phyloP scores from a whole-genome alignment of 352 stramenopile genomes.

The Phytopythium oedochilum region DNA sequence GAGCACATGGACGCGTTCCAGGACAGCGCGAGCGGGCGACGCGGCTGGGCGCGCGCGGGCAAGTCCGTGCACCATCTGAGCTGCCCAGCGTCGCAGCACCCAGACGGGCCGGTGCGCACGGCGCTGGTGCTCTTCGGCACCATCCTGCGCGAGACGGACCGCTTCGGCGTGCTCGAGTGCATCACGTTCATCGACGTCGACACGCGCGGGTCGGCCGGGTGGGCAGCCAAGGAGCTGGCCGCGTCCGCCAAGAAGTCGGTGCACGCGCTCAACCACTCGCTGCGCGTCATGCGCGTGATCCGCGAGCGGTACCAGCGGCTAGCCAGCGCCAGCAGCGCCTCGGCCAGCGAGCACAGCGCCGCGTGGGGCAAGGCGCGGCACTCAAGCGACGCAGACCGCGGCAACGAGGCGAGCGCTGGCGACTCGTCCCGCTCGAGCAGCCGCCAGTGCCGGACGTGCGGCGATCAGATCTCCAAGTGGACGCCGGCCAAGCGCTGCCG shows the following conservation, averaged over 20 bases:
- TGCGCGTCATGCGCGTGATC: slow-evolving; percentile 48
- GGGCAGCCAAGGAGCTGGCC: slow-evolving; percentile 43
- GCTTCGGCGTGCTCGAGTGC: slow-evolving; percentile 46
- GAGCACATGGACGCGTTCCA: slow-evolving; percentile 72
- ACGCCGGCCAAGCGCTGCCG: slow-evolving; percentile 52
- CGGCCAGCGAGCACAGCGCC: slow-evolving; percentile 6
- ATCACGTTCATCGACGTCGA: slow-evolving; percentile 56
- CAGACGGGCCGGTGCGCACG: slow-evolving; percentile 44
- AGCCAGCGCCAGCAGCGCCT: slow-evolving; percentile 4
- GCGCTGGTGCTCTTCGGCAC: slow-evolving; percentile 50
- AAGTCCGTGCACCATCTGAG: slow-evolving; percentile 59
- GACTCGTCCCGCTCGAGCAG: too few species aligned
- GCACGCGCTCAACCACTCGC: slow-evolving; percentile 50
- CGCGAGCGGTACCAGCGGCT: slow-evolving; percentile 7
- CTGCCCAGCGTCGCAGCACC: slow-evolving; percentile 53
- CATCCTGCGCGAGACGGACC: slow-evolving; percentile 58
- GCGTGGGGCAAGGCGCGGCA: neutral
- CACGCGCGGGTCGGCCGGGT: slow-evolving; percentile 32
- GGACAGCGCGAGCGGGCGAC: slow-evolving; percentile 43
- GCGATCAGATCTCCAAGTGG: slow-evolving; percentile 59
- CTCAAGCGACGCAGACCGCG: slow-evolving; percentile 1
- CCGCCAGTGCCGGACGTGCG: slow-evolving; percentile 47
- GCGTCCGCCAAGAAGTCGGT: slow-evolving; percentile 40
- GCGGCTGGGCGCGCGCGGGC: slow-evolving; percentile 61
- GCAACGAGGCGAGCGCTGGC: slow-evolving; percentile 6